Conservation (phyloP, 257 asterid species). For the Ilex aquifolium region DNA sequence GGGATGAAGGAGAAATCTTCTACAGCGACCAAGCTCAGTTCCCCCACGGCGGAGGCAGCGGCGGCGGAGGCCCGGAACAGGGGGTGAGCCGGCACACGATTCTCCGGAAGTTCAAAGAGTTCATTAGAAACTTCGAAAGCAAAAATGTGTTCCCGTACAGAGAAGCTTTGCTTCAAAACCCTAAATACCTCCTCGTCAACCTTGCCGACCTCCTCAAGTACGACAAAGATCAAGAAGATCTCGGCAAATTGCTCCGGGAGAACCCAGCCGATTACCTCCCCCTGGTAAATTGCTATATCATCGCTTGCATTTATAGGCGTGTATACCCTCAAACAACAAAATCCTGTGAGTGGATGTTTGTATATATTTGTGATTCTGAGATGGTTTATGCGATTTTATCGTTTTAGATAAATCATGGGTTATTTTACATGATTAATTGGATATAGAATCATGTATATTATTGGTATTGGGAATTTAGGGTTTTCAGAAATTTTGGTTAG, state of each 20-base stretch:
- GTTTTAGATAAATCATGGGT: too few relatives aligned
- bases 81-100: conserved; percentile 59
- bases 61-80: conserved; percentile 36
- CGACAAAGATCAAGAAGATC: conserved; percentile 76
- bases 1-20: conserved; percentile 89
- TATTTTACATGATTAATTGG: too few relatives aligned
- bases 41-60: conserved; percentile 51
- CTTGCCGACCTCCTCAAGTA: conserved; percentile 86
- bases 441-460: too few relatives aligned
- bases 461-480: too few relatives aligned
- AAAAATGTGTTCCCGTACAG: conserved; percentile 81
- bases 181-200: conserved; percentile 53
- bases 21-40: conserved; percentile 96
- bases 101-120: conserved; percentile 88
- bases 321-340: too few relatives aligned
- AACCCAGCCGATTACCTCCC: conserved; percentile 92
- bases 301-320: too few relatives aligned
- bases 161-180: conserved; percentile 77
- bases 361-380: too few relatives aligned
- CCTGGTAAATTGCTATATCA: conserved; percentile 31
- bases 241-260: conserved; percentile 63
- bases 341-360: too few relatives aligned
- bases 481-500: too few relatives aligned
- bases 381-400: too few relatives aligned
- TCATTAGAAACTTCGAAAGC: conserved; percentile 77